Evolutionary conservation across 345 rosid genomes (phyloP).

Genomic region (Citrus unshiu): DNA sequence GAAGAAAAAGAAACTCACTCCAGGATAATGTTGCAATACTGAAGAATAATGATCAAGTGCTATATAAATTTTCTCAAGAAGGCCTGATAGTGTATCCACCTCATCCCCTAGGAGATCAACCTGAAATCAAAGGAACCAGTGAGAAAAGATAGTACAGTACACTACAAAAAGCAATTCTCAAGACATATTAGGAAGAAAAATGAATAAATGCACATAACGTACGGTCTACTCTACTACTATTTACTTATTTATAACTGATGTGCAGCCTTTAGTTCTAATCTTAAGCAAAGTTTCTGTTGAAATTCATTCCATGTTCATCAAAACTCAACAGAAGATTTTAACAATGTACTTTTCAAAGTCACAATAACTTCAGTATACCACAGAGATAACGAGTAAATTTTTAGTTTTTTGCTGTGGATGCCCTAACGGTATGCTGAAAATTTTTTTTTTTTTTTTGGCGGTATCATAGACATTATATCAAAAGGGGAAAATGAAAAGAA

Average conservation of each 20-base stretch:
- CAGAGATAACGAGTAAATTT: not conserved
- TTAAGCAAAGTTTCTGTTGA: not conserved
- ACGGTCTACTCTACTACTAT: not conserved
- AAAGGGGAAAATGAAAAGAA: not conserved
- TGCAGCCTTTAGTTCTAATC: not conserved
- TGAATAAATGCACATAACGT: not conserved
- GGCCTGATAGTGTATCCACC: constrained; percentile 67
- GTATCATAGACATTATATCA: not conserved
- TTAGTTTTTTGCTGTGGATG: not conserved
- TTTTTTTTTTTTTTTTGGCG: not conserved
- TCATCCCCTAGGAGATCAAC: constrained; percentile 94
- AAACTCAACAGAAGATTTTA: not conserved
- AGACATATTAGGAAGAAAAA: not conserved
- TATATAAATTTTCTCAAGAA: constrained; percentile 90
- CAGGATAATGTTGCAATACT: constrained; percentile 77
- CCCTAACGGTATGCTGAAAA: not conserved
- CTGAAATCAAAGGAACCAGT: constrained; percentile 39
- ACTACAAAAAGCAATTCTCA: not conserved
- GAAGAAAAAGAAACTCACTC: constrained; percentile 48
- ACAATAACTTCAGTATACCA: not conserved
- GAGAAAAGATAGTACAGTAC: not conserved
- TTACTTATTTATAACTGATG: not conserved
- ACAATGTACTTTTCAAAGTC: not conserved
- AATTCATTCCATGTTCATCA: not conserved
- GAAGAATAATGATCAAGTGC: constrained; percentile 96